Evolutionary conservation across 345 rosid species (phyloP), one percentile per base, ranked within the genome.

Genomic region (Cardamine occulta): DNA sequence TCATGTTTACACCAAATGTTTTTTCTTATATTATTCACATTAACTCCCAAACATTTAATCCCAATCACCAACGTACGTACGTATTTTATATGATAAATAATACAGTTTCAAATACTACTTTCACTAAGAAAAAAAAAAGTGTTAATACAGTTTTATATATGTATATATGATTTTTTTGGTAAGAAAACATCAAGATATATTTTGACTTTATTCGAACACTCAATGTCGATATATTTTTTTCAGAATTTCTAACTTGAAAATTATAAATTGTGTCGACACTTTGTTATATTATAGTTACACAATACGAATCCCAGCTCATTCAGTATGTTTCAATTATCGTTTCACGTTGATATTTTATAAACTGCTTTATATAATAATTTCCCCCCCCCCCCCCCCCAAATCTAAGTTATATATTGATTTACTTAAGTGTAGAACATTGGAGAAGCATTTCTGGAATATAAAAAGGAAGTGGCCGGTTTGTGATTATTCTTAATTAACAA

Each of bases 381-480:
- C 3, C 48, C 35, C 24, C 57, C 3, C 47, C 34, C 23, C 44
- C 49, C n/a, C n/a, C n/a, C n/a, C n/a, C n/a, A n/a, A n/a, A n/a
- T n/a, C n/a, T 26, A 74, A 28, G 42, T 64, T 23, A 29, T 24
- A 28, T 44, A 65, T 23, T 74, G 44, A 58, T 68, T 49, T 68
- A 68, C 51, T 2, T 1, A 23, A 76, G 70, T 68, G 58, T 76
- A 76, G 80, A 76, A 68, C 74, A 68, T 68, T 75, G 48, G 74
- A 68, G 79, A 75, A 68, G 63, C 63, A 34, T 60, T 60, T 51
- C n/a, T 23, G 28, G 6, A 62, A 69, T 76, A 44, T 76, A 44
- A 69, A 69, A 76, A n/a, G 17, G 58, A 76, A 76, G 10, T 69
- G 80, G 80, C 17, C 75, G 75, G 80, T 76, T 76, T 69, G 70